These are phyloP conservation scores for Scheffersomyces cryptocercus DNA, from an alignment of 1,139 yeast species.

Conservation along the genomic window DNA sequence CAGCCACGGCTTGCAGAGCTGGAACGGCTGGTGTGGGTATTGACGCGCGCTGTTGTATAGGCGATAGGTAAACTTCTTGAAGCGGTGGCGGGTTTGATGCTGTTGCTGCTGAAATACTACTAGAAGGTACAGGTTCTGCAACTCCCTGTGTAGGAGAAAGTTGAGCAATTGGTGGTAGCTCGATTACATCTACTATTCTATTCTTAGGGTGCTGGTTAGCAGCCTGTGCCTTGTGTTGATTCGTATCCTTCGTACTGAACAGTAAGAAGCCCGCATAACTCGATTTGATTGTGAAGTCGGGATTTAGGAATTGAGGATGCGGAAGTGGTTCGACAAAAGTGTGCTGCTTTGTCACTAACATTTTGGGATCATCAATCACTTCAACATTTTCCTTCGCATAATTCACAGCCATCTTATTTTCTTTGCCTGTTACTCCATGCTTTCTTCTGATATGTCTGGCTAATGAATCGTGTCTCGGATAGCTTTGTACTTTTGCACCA, in stretches of 20 bases:
- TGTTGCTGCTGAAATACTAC: no score
- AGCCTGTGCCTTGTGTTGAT: conserved; percentile 3
- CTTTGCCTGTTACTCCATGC: conserved; percentile 50
- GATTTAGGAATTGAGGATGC: conserved; percentile 31
- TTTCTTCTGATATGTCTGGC: conserved; percentile 49
- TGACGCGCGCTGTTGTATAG: no score
- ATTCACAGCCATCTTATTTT: conserved; percentile 48
- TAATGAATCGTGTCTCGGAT: conserved; percentile 49
- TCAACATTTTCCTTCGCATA: conserved; percentile 49
- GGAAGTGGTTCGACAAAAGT: conserved; percentile 28
- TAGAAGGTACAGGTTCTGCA: no score
- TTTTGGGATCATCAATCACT: conserved; percentile 32
- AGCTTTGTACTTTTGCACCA: conserved; percentile 43
- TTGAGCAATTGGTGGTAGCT: conserved; percentile 8
- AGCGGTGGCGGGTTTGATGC: no score
- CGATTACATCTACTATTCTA: conserved; percentile 13
- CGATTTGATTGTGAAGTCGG: conserved; percentile 31
- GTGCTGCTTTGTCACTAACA: conserved; percentile 12
- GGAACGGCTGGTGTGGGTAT: no score
- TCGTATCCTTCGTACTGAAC: conserved; percentile 22
- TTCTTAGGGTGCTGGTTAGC: conserved; percentile 6
- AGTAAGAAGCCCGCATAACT: conserved; percentile 34
- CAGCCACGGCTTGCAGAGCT: no score
- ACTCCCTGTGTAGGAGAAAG: no score
- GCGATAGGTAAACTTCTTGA: no score